These are phyloP conservation scores for Silene conica DNA, from an alignment of 148 eudicot species.

Conservation along the genomic window DNA sequence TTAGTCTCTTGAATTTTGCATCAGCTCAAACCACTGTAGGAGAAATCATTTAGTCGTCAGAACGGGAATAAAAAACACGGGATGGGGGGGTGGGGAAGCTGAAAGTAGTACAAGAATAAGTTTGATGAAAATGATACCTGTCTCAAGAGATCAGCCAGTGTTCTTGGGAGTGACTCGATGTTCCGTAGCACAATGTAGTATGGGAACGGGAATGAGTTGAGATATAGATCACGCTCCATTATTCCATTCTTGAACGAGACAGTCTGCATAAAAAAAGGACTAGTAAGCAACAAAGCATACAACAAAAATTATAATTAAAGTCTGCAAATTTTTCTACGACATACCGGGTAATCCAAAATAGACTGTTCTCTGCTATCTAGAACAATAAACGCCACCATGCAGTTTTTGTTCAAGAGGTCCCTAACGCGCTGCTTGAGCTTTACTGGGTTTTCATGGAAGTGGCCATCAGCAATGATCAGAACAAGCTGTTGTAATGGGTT, in stretches of 20 bases:
- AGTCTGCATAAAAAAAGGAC: slow-evolving; percentile 11
- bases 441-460: slow-evolving; percentile 70
- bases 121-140: slow-evolving; percentile 40
- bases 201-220: slow-evolving; percentile 92
- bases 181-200: slow-evolving; percentile 76
- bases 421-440: slow-evolving; percentile 69
- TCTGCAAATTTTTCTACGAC: neutral
- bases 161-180: slow-evolving; percentile 87
- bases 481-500: slow-evolving; percentile 94
- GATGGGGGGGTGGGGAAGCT: neutral
- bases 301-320: neutral
- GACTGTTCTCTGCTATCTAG: slow-evolving; percentile 72
- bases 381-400: slow-evolving; percentile 86
- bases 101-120: neutral
- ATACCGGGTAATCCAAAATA: slow-evolving; percentile 63
- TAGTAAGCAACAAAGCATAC: neutral
- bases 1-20: slow-evolving; percentile 66
- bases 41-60: neutral
- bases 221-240: slow-evolving; percentile 29
- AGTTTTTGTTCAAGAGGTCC: slow-evolving; percentile 64
- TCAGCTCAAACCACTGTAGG: slow-evolving; percentile 94
- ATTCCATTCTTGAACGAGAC: slow-evolving; percentile 25
- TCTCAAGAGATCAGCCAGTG: slow-evolving; percentile 91
- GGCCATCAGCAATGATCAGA: slow-evolving; percentile 89
- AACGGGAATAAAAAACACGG: neutral